Conservation (phyloP, 495 filamentous ascomycete genomes). For the Annulohypoxylon moriforme region DNA sequence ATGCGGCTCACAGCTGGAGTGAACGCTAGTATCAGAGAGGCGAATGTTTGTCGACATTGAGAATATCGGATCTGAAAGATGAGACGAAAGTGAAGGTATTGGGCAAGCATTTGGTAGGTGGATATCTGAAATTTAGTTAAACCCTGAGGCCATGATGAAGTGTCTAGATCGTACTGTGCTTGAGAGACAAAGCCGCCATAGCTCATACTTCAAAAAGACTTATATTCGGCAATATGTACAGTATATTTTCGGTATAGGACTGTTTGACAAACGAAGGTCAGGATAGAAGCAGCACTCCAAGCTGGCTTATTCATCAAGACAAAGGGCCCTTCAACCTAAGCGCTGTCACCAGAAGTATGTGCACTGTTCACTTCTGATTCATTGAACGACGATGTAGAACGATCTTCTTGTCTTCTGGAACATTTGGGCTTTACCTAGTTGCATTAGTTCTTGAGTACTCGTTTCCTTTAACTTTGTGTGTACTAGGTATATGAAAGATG, state of each 20-base stretch:
- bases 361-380: neutral
- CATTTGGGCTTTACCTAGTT: neutral
- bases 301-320: neutral
- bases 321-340: neutral
- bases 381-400: neutral
- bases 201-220: neutral
- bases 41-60: neutral
- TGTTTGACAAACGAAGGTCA: neutral
- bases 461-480: neutral
- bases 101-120: neutral
- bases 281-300: neutral
- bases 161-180: neutral
- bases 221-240: neutral
- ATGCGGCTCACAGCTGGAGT: neutral
- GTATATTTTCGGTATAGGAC: neutral
- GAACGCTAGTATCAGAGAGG: neutral
- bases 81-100: neutral
- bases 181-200: conserved; percentile 7
- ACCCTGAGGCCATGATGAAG: neutral
- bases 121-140: neutral
- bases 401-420: conserved; percentile 7
- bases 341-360: no score
- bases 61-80: neutral
- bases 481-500: conserved; percentile 1
- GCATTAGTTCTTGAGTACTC: neutral